Evolutionary conservation across 345 rosid species (phyloP).

Genomic region (Jatropha curcas): DNA sequence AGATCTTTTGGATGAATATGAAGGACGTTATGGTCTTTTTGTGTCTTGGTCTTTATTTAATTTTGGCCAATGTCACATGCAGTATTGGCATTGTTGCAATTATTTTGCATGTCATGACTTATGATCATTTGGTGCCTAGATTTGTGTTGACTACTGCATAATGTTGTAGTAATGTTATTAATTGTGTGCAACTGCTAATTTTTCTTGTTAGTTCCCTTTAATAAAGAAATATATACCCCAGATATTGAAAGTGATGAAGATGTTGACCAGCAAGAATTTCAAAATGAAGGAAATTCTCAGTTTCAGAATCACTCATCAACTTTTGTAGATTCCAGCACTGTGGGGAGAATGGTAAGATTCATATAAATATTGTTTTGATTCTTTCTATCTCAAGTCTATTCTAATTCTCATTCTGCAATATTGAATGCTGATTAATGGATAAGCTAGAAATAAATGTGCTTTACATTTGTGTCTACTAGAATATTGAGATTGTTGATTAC

Average conservation of each 20-base stretch:
- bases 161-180: slow-evolving; percentile 1
- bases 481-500: neutral
- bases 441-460: neutral
- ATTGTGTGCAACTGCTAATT: slow-evolving; percentile 8
- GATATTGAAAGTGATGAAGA: slow-evolving; percentile 22
- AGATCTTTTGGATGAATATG: neutral
- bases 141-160: slow-evolving; percentile 1
- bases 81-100: neutral
- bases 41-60: neutral
- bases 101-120: neutral
- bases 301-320: slow-evolving; percentile 27
- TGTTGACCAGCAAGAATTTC: slow-evolving; percentile 15
- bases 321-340: slow-evolving; percentile 26
- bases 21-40: neutral
- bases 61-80: neutral
- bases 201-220: slow-evolving; percentile 25
- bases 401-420: neutral
- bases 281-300: slow-evolving; percentile 28
- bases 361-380: neutral
- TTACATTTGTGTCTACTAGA: neutral
- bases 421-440: neutral
- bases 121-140: neutral
- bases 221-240: slow-evolving; percentile 16
- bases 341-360: slow-evolving; percentile 32
- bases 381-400: neutral